Conservation (phyloP, 176 grass and related monocot species). For the Areca catechu region DNA sequence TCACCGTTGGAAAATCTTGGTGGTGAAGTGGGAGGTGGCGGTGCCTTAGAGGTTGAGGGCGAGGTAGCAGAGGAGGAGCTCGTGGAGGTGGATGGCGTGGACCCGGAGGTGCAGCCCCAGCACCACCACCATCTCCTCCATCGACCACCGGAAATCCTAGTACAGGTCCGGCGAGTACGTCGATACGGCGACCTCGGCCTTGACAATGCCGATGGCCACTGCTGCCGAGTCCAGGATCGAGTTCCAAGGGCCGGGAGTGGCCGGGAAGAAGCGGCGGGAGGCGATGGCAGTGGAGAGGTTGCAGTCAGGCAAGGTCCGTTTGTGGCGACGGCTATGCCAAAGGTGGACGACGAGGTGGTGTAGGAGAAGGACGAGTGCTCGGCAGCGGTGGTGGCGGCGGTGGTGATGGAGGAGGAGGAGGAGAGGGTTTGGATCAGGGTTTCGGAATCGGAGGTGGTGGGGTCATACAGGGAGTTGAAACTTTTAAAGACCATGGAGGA, state of each 20-base stretch:
- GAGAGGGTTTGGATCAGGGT: conserved; percentile 26
- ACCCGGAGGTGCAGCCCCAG: conserved; percentile 51
- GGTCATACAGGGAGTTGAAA: conserved; percentile 31
- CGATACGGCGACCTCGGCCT: conserved; percentile 58
- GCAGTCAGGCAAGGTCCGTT: not conserved
- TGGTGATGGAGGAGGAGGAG: not conserved
- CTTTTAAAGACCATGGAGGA: conserved; percentile 31
- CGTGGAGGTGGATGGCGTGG: conserved; percentile 50
- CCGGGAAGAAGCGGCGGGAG: conserved; percentile 79
- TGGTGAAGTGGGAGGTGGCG: too few species aligned
- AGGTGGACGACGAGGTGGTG: not conserved
- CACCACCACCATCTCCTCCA: conserved; percentile 91
- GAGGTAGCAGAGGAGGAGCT: conserved; percentile 96
- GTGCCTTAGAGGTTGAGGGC: conserved; percentile 91
- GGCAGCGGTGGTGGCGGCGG: too few species aligned
- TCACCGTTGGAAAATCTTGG: too few species aligned
- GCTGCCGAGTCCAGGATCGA: conserved; percentile 63
- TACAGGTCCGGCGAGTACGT: conserved; percentile 92
- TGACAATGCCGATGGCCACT: conserved; percentile 12
- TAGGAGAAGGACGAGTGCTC: not conserved
- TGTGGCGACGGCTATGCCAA: not conserved
- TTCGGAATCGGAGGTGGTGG: conserved; percentile 1
- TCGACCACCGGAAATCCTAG: conserved; percentile 71
- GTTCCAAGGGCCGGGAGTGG: conserved; percentile 67
- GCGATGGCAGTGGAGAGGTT: conserved; percentile 82